Evolutionary conservation across 129 eudicot species (phyloP), one percentile per base, ranked within the genome.

Genomic region (Ambrosia artemisiifolia): DNA sequence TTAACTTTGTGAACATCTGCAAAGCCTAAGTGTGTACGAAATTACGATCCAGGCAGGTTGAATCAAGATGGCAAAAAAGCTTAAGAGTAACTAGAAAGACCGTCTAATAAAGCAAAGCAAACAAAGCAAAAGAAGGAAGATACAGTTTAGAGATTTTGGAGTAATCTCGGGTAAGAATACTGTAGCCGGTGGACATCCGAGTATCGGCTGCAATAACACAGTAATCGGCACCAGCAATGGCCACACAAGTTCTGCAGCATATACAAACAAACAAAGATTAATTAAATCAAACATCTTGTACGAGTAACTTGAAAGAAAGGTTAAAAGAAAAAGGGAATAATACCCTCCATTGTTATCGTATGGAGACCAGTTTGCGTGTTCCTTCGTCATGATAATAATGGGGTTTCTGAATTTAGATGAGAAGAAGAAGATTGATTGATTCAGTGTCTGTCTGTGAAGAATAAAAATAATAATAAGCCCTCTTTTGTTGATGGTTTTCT

Each of bases 191-290:
- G 38, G 99, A 95, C 97, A 95, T 86, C 34, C 99, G 89, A 61
- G 99, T 95, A 51, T 95, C 99, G 36, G 99, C 84, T 0, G 99
- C 99, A 73, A 95, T 86, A 65, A 95, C 99, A 64, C 97, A 90
- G 71, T 95, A 95, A 81, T 95, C 97, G 10, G 96, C 85, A 48
- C 99, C 99, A 0, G 97, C 99, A 43, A 95, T 82, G 60, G 99
- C 99, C 10, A 90, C 99, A 20, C 88, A 83, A 9, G 99, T 90
- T 57, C 99, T 95, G 82, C 85, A 61, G n/a, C 16, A 66, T 3
- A 53, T 75, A 78, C 56, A 79, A 3, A 63, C 3, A 56, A 28
- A 43, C 32, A 67, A 18, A 65, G 13, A 6, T 51, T 17, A 6
- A 16, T 4, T 51, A 3, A 51, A 53, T 19, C 40, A 30, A 11